Evolutionary conservation across 495 filamentous ascomycete species (phyloP), one percentile per base, ranked within the genome.

Genomic region (Aspergillus baeticus): DNA sequence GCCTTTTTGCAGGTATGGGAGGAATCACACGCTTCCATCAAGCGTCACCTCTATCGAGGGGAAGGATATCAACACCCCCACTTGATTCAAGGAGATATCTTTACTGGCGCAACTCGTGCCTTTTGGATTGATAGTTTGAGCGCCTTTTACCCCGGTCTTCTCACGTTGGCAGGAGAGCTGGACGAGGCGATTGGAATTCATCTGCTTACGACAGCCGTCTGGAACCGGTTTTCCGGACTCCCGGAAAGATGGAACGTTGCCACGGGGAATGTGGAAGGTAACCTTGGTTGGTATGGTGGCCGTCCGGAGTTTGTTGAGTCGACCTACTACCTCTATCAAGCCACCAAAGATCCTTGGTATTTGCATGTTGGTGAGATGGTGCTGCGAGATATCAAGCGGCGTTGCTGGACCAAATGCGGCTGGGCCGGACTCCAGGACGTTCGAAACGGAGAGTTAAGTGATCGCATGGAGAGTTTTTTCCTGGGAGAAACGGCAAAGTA

Each of bases 391-490:
- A 86, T 98, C 60, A 88, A 89, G 58, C 77, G 90, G 41, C 82
- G 95, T 38, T 98, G 94, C 69, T 96, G 91, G 90, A 92, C 91
- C 2, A 83, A 84, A 48, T 98, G 94, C 64, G 94, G 94, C 47
- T 98, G 91, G 92, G 89, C 94, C 5, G 93, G 93, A 0, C 78
- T 98, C n/a, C 88, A 96, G 62, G 90, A 98, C 71, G 94, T 98
- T 10, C 77, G 87, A 29, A 91, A 81, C 38, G 95, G 93, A 0
- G 89, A 97, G 69, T 85, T 88, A 66, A 92, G 82, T 63, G 94
- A 98, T 65, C 87, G 94, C 15, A 98, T 98, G 94, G 94, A 98
- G 74, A 98, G 94, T 70, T 98, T 98, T 77, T 98, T 96, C 69
- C 78, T 98, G 1, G 92, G 95, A 3, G 94, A 98, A 71, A 98